phyloP scores from a whole-genome alignment of 129 eudicot species.

The Tanacetum coccineum region DNA sequence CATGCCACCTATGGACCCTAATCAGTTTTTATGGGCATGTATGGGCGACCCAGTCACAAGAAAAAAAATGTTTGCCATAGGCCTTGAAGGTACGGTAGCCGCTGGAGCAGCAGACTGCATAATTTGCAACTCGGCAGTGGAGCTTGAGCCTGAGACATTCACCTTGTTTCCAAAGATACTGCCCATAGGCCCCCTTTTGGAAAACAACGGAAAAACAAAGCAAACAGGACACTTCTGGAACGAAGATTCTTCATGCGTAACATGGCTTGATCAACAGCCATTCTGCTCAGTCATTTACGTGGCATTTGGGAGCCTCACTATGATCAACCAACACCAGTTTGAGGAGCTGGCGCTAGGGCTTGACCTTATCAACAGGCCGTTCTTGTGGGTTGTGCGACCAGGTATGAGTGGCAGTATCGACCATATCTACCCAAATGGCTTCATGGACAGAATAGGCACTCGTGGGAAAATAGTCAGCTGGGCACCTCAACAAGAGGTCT shows the following conservation, averaged over 20 bases:
- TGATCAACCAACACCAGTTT: slow-evolving; percentile 36
- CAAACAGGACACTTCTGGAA: slow-evolving; percentile 47
- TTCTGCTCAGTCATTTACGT: slow-evolving; percentile 39
- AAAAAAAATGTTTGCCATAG: slow-evolving; percentile 20
- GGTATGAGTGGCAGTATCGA: slow-evolving; percentile 11
- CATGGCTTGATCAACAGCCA: slow-evolving; percentile 61
- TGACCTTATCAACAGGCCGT: slow-evolving; percentile 39
- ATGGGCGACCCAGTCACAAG: slow-evolving; percentile 10
- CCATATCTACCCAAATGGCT: slow-evolving; percentile 35
- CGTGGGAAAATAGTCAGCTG: slow-evolving; percentile 47
- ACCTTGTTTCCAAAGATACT: slow-evolving; percentile 31
- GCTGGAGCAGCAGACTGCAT: slow-evolving; percentile 31
- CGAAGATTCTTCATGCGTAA: slow-evolving; percentile 43
- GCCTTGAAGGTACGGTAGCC: slow-evolving; percentile 1
- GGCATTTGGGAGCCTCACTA: slow-evolving; percentile 61
- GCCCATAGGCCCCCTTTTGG: slow-evolving; percentile 51
- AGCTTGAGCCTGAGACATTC: slow-evolving; percentile 38
- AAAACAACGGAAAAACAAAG: slow-evolving; percentile 31
- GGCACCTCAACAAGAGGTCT: slow-evolving; percentile 59
- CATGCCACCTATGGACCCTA: slow-evolving; percentile 41
- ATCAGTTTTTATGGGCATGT: slow-evolving; percentile 35
- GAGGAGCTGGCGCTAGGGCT: slow-evolving; percentile 58
- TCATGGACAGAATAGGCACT: slow-evolving; percentile 26
- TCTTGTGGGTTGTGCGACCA: slow-evolving; percentile 61
- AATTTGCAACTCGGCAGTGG: slow-evolving; percentile 47